Conservation (phyloP, 2,329 filamentous ascomycete genomes). For the Sporothrix brunneoviolacea region DNA sequence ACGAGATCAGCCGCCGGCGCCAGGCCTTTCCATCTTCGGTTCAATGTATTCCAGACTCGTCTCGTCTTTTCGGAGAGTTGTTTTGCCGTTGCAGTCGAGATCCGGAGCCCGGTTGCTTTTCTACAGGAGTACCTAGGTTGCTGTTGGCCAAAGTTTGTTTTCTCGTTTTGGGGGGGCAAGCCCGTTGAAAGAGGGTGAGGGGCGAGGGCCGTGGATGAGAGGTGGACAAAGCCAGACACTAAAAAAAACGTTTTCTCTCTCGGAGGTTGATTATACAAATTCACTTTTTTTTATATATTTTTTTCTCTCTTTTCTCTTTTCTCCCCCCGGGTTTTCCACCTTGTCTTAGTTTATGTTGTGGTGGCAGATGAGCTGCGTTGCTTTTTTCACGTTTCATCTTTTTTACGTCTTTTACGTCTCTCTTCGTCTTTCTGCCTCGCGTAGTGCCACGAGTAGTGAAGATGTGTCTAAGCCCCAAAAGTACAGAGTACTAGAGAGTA, state of each 20-base stretch:
- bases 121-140: slow-evolving; percentile 28
- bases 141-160: slow-evolving; percentile 39
- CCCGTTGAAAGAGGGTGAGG: slow-evolving; percentile 27
- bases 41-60: slow-evolving; percentile 43
- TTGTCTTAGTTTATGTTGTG: slow-evolving; percentile 24
- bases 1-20: slow-evolving; percentile 38
- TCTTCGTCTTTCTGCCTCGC: too few species aligned
- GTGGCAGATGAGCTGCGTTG: slow-evolving; percentile 21
- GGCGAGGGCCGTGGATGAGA: neutral
- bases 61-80: slow-evolving; percentile 53
- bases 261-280: slow-evolving; percentile 51
- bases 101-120: slow-evolving; percentile 41
- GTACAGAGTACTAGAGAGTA: too few species aligned
- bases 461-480: too few species aligned
- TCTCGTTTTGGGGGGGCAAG: slow-evolving; percentile 42
- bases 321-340: slow-evolving; percentile 21
- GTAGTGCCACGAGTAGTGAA: slow-evolving; percentile 6
- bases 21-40: slow-evolving; percentile 35
- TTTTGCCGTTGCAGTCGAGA: slow-evolving; percentile 39
- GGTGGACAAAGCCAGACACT: slow-evolving; percentile 7
- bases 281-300: slow-evolving; percentile 41
- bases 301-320: slow-evolving; percentile 47
- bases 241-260: slow-evolving; percentile 16
- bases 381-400: neutral
- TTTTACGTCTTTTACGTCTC: neutral